phyloP scores from a whole-genome alignment of 441 rosid genomes.

The Iberis amara region DNA sequence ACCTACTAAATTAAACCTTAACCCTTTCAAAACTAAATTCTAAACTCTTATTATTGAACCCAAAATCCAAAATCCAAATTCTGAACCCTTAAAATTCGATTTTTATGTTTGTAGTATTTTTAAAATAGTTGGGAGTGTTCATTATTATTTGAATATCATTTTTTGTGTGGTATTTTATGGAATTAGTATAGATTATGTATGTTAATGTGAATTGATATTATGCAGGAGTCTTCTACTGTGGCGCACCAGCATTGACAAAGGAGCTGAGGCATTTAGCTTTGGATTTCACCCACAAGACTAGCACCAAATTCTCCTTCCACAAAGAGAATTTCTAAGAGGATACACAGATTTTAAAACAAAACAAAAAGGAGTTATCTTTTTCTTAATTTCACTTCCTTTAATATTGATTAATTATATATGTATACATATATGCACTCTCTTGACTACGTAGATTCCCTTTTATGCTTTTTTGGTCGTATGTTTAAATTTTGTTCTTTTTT shows the following conservation, averaged over 20 bases:
- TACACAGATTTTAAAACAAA: slow-evolving; percentile 1
- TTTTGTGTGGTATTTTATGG: no score
- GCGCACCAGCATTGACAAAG: slow-evolving; percentile 50
- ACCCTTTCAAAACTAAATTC: no score
- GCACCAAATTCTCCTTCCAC: slow-evolving; percentile 62
- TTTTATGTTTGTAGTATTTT: no score
- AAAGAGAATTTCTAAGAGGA: slow-evolving; percentile 56
- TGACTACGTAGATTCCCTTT: slow-evolving; percentile 25
- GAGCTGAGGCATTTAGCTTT: slow-evolving; percentile 46
- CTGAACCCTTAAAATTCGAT: no score
- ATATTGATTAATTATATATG: slow-evolving; percentile 11
- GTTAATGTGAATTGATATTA: no score
- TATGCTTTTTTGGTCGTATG: slow-evolving; percentile 18
- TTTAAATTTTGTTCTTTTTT: background rate
- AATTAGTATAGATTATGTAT: background rate
- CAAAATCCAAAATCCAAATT: no score
- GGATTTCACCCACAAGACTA: slow-evolving; percentile 56
- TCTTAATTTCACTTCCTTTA: slow-evolving; percentile 20
- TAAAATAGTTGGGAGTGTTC: no score
- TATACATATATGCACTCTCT: slow-evolving; percentile 13
- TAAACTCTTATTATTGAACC: no score
- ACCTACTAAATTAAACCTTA: no score
- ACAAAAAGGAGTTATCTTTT: slow-evolving; percentile 14
- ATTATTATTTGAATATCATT: no score
- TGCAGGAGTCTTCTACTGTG: slow-evolving; percentile 69